Conservation (phyloP, 1,139 yeast species). For the Meyerozyma smithsonii region DNA sequence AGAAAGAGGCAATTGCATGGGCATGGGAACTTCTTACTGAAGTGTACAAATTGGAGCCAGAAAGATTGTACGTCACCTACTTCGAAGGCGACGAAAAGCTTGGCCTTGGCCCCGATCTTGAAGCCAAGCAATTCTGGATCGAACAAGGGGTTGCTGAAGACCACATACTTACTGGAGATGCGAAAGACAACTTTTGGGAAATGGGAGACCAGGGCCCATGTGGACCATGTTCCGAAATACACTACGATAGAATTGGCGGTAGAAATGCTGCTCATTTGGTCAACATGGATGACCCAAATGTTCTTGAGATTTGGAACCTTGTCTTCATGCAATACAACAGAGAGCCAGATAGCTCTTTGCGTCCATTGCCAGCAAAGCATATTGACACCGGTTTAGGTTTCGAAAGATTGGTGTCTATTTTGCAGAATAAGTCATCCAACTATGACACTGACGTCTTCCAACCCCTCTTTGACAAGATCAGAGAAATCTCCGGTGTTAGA, state of each 20-base stretch:
- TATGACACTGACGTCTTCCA: conserved; percentile 96
- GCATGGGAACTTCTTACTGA: conserved; percentile 89
- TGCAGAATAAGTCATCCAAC: conserved; percentile 86
- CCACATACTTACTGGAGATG: conserved; percentile 88
- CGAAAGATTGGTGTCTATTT: conserved; percentile 90
- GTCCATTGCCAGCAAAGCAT: conserved; percentile 85
- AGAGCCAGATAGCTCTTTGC: conserved; percentile 80
- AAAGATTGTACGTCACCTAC: conserved; percentile 88
- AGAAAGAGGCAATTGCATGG: conserved; percentile 81
- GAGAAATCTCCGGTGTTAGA: conserved; percentile 90
- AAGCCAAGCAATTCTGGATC: conserved; percentile 85
- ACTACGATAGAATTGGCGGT: conserved; percentile 96
- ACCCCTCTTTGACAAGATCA: conserved; percentile 79
- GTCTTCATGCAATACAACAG: conserved; percentile 96
- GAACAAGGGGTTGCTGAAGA: conserved; percentile 85
- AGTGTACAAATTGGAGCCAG: conserved; percentile 72
- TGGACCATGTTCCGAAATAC: conserved; percentile 98
- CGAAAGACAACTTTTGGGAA: conserved; percentile 96
- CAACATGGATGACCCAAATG: conserved; percentile 96
- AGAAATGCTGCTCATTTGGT: conserved; percentile 89
- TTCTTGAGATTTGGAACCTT: conserved; percentile 94
- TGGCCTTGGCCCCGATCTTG: conserved; percentile 91
- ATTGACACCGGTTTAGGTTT: conserved; percentile 99
- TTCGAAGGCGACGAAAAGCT: conserved; percentile 85
- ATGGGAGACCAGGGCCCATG: conserved; percentile 99